These are phyloP conservation scores for Ulota crispa DNA, from an alignment of 225 moss, liverwort and hornwort species.

Conservation along the genomic window DNA sequence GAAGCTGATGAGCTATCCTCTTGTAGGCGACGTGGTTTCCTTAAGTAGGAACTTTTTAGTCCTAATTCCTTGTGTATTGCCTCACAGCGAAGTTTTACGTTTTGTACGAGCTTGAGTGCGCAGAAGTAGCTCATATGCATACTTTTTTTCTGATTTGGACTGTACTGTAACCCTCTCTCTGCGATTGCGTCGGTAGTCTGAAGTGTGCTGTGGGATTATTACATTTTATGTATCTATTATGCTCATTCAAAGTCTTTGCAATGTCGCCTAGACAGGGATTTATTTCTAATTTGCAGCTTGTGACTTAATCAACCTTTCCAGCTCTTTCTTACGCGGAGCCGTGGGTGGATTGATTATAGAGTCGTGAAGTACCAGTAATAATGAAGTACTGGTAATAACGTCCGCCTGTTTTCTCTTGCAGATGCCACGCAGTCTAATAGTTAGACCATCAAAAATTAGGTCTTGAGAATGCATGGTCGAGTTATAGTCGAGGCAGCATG, in stretches of 20 bases:
- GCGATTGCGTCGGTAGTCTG: background rate
- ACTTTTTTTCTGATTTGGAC: background rate
- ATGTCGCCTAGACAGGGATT: background rate
- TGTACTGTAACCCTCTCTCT: background rate
- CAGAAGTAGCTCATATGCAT: background rate
- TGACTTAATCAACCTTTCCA: background rate
- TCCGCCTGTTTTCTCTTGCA: slow-evolving; percentile 43
- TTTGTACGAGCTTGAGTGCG: background rate
- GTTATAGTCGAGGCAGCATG: slow-evolving; percentile 74
- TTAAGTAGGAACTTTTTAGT: background rate
- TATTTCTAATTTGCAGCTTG: slow-evolving; percentile 10
- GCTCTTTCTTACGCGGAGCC: slow-evolving; percentile 7
- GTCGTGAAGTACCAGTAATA: slow-evolving; percentile 4
- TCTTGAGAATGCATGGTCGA: slow-evolving; percentile 74
- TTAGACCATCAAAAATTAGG: slow-evolving; percentile 40
- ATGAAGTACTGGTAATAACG: slow-evolving; percentile 12
- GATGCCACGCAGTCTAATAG: slow-evolving; percentile 55
- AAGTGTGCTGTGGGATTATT: background rate
- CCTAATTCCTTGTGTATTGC: background rate
- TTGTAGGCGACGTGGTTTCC: background rate
- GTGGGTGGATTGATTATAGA: background rate
- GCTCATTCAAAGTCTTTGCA: background rate
- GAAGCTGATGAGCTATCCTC: background rate
- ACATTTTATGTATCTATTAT: background rate
- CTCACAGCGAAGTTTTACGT: background rate